Base-by-base conservation (phyloP, 2,329 filamentous ascomycete genomes). In the Xylaria sp. region DNA sequence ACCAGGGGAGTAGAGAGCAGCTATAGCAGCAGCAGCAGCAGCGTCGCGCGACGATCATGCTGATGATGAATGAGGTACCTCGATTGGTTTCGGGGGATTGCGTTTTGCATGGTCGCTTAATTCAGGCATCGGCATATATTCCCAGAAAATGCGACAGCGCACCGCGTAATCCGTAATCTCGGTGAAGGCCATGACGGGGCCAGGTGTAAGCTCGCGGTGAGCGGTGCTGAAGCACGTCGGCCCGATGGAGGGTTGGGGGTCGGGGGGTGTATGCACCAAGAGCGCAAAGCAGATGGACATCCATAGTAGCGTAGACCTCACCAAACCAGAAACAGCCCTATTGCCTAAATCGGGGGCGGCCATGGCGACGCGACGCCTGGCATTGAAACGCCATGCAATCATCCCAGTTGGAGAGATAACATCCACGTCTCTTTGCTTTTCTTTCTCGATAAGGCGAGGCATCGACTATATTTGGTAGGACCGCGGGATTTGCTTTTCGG, bases 401-500 rank as follows among this genome's bases (percentile, higher is more conserved):
- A n/a, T n/a, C n/a, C n/a, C n/a, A 34, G 43, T 37, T 39, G 26
- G 44, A 40, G 18, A 38, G 40, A 52, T 45, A 39, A 34, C 47
- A 43, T 51, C 52, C 48, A 49, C 46, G 39, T n/a, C n/a, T n/a
- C n/a, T n/a, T 47, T 48, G 48, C 43, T 41, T 34, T 34, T 26
- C 24, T 11, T 46, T 48, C 39, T 50, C 18, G 45, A 52, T 53
- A 53, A 54, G 40, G 24, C 39, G 49, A 58, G 47, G 49, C 54
- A n/a, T n/a, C 52, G 53, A 55, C 44, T 47, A 29, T 46, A 24
- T 37, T 19, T 19, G 39, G 42, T 39, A 52, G 45, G 43, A 45
- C 34, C 16, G 40, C 50, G 47, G 50, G 46, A 48, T 58, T 54
- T 56, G 50, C 38, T 50, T 39, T n/a, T 60, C 52, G 58, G 52